Conservation (phyloP, 2,329 filamentous ascomycete species). For the Cucurbitaria berberidis region DNA sequence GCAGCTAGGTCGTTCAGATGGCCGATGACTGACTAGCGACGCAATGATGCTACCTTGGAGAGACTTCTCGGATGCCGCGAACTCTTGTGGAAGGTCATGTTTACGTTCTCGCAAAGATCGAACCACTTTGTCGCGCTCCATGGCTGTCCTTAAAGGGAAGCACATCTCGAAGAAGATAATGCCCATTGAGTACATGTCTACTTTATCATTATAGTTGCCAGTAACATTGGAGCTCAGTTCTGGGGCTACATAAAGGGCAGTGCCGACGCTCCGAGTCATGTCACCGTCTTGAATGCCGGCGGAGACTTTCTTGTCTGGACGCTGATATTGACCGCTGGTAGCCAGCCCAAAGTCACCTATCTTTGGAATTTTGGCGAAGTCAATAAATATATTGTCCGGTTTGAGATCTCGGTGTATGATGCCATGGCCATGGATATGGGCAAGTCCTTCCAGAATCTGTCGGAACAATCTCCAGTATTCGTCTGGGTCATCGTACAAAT, state of each 20-base stretch:
- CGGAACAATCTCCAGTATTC: slow-evolving; percentile 91
- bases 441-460: slow-evolving; percentile 87
- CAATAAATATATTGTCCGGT: slow-evolving; percentile 97
- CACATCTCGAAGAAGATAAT: slow-evolving; percentile 99
- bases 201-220: slow-evolving; percentile 87
- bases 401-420: slow-evolving; percentile 97
- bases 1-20: slow-evolving; percentile 81
- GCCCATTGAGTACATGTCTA: slow-evolving; percentile 98
- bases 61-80: slow-evolving; percentile 70
- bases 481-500: slow-evolving; percentile 73
- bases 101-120: slow-evolving; percentile 70
- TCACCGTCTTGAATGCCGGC: slow-evolving; percentile 55
- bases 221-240: slow-evolving; percentile 79
- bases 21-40: slow-evolving; percentile 80
- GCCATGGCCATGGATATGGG: slow-evolving; percentile 85
- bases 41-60: slow-evolving; percentile 78
- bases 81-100: slow-evolving; percentile 74
- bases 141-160: slow-evolving; percentile 64
- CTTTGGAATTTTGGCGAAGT: slow-evolving; percentile 85
- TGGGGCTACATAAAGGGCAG: slow-evolving; percentile 90
- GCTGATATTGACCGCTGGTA: slow-evolving; percentile 79
- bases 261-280: slow-evolving; percentile 74
- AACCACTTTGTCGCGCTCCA: slow-evolving; percentile 70
- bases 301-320: slow-evolving; percentile 58
- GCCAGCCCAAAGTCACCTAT: slow-evolving; percentile 97